Evolutionary conservation across 1,284 basidiomycete species (phyloP), one percentile per base, ranked within the genome.

Genomic region (Trametes sp.): DNA sequence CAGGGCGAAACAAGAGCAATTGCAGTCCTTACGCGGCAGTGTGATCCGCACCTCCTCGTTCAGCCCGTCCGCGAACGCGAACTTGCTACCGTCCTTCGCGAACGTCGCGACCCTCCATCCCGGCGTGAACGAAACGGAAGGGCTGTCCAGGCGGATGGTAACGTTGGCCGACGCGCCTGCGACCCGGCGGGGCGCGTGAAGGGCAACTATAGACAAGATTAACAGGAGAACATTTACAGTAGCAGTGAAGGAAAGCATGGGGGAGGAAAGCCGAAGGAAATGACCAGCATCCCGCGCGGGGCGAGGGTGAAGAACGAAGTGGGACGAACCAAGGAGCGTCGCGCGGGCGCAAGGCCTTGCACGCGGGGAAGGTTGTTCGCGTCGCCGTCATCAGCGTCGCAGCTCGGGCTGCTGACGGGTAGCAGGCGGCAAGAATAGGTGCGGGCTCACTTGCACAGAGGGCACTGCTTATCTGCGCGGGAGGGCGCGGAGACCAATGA

Each of bases 211-310:
- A 33, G 42, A 36, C 2, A 52, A 38, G 36, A 66, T 51, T 54
- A 61, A 53, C 48, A 66, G 42, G 36, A 55, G 14, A 56, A 53
- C 41, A 59, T 63, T 54, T 49, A 60, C 50, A 59, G 42, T 36
- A 48, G 44, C 42, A 8, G 44, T n/a, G n/a, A 69, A 61, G 11
- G 50, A 51, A 59, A 61, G 41, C 59, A 67, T 65, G 45, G 60
- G 57, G 14, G 35, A 41, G 28, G 49, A 55, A 62, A 59, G 48
- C 56, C 60, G 52, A 48, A 41, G 57, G 60, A 57, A 62, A 69
- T 70, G 69, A 57, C 67, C 72, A 73, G 72, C 72, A 73, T 72
- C 65, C 66, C 68, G 65, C 65, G 41, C 31, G 54, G 62, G 57
- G 55, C 36, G 44, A 24, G 50, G 33, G 21, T 50, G 62, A 58